A percentile compares a stretch with the other conserved stretches of the same genome.
These are phyloP conservation scores for Lipomyces starkeyi DNA, from an alignment of 805 yeast genomes.

Conservation along the genomic window DNA sequence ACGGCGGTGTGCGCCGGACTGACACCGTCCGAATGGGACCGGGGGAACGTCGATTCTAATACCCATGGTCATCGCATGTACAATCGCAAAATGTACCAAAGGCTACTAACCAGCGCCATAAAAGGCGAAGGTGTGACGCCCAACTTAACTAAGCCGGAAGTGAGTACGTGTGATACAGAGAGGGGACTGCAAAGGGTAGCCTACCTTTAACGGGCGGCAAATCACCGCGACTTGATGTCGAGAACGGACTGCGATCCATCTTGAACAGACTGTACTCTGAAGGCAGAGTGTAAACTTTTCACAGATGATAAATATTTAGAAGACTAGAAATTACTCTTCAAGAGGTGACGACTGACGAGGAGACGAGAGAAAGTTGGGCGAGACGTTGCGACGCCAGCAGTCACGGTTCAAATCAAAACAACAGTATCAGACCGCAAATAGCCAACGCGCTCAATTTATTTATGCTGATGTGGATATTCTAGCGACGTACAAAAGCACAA, in stretches of 20 bases:
- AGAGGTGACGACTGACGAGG: background rate
- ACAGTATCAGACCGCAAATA: no score
- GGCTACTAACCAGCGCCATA: background rate
- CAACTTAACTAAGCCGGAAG: background rate
- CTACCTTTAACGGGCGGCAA: background rate
- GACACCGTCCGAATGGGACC: background rate
- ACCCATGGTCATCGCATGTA: background rate
- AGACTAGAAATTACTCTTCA: background rate
- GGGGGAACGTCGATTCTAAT: background rate
- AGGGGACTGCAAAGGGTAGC: background rate
- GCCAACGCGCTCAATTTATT: background rate
- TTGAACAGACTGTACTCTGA: background rate
- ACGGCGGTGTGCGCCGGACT: background rate
- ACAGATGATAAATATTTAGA: background rate
- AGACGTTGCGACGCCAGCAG: no score
- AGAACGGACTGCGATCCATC: background rate
- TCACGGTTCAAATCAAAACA: background rate
- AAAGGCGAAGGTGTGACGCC: background rate
- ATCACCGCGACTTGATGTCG: background rate
- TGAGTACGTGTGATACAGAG: background rate
- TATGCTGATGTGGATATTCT: background rate
- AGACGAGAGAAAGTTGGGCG: no score
- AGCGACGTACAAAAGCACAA: no score
- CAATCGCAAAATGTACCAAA: background rate
- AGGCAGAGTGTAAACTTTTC: background rate